phyloP scores from a whole-genome alignment of 257 asterid species.

The Schizonepeta tenuifolia region DNA sequence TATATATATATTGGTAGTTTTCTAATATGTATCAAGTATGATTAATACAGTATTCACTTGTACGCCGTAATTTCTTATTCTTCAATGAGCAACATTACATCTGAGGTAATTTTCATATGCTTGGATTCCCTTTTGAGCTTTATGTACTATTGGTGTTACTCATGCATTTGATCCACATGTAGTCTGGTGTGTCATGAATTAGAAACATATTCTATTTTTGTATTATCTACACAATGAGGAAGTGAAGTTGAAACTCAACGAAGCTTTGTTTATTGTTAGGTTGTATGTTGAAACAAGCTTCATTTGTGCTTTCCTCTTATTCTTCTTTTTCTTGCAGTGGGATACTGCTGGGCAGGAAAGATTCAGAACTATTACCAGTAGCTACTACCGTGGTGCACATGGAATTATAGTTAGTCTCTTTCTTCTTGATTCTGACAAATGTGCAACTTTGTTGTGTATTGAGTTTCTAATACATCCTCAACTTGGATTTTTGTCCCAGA shows the following conservation, averaged over 20 bases:
- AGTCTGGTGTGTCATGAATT: neutral
- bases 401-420: slow-evolving; percentile 79
- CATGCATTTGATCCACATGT: neutral
- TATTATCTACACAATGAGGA: neutral
- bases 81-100: slow-evolving; percentile 2
- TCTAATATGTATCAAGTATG: neutral
- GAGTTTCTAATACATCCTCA: slow-evolving; percentile 14
- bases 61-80: neutral
- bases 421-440: slow-evolving; percentile 20
- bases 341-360: slow-evolving; percentile 99
- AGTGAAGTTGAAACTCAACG: neutral
- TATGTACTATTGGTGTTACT: neutral
- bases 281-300: slow-evolving; percentile 6
- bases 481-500: slow-evolving; percentile 48
- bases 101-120: neutral
- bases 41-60: neutral
- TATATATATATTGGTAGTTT: no score
- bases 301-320: neutral
- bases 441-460: slow-evolving; percentile 18
- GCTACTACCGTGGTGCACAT: slow-evolving; percentile 98
- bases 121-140: neutral
- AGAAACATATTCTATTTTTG: neutral
- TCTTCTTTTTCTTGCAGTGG: slow-evolving; percentile 58
- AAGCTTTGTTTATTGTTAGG: neutral
- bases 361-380: slow-evolving; percentile 90